A percentile compares a stretch with the other conserved stretches of the same genome.
phyloP scores from a whole-genome alignment of 176 grass and related monocot genomes.

The Musa troglodytarum region DNA sequence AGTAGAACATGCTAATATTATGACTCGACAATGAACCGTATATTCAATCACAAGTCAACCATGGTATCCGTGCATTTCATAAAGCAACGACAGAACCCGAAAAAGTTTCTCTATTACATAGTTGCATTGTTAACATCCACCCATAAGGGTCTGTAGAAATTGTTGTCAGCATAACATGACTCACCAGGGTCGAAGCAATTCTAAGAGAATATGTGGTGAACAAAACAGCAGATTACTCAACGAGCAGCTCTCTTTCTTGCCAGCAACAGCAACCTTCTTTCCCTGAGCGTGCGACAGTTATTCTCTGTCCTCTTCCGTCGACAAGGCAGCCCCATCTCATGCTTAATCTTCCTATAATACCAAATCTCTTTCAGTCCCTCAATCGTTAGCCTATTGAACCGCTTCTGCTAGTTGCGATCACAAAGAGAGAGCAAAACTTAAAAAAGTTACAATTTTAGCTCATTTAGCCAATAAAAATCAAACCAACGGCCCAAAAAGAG shows the following conservation, averaged over 20 bases:
- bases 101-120: no score
- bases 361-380: constrained; percentile 91
- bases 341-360: constrained; percentile 67
- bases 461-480: no score
- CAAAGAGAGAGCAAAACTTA: neutral
- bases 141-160: no score
- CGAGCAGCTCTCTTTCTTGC: constrained; percentile 54
- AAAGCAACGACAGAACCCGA: no score
- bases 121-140: no score
- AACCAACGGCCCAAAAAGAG: no score
- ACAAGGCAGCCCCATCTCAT: constrained; percentile 63
- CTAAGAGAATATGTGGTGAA: neutral
- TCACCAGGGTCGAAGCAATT: neutral
- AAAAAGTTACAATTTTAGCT: no score
- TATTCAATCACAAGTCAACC: no score
- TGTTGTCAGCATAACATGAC: no score
- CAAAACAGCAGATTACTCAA: neutral
- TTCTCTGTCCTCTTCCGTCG: constrained; percentile 87
- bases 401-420: constrained; percentile 51
- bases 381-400: constrained; percentile 62
- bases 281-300: constrained; percentile 83
- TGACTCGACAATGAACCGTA: no score
- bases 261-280: constrained; percentile 60
- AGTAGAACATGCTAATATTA: no score
- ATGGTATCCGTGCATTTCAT: no score